A percentile compares a stretch with the other conserved stretches of the same genome.
phyloP scores from a whole-genome alignment of 2,329 filamentous ascomycete species.

The Sporothrix dimorphospora region DNA sequence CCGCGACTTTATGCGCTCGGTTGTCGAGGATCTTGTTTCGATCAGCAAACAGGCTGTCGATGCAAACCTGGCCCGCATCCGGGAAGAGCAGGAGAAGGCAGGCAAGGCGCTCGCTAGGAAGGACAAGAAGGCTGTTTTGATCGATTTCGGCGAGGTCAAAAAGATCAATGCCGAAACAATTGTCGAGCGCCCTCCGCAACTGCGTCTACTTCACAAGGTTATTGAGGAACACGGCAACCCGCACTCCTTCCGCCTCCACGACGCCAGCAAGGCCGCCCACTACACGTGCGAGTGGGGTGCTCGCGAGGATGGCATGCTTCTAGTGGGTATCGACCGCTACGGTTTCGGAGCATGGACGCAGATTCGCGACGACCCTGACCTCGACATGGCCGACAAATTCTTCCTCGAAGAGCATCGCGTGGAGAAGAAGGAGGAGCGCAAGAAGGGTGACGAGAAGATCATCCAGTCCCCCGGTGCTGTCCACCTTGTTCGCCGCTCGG shows the following conservation, averaged over 20 bases:
- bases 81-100: slow-evolving; percentile 78
- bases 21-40: slow-evolving; percentile 73
- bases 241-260: slow-evolving; percentile 80
- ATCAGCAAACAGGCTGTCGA: slow-evolving; percentile 63
- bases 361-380: slow-evolving; percentile 87
- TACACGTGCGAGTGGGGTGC: slow-evolving; percentile 93
- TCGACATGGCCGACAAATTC: slow-evolving; percentile 86
- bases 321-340: slow-evolving; percentile 88
- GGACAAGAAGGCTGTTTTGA: slow-evolving; percentile 94
- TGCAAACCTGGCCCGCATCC: slow-evolving; percentile 69
- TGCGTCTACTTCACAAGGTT: slow-evolving; percentile 79
- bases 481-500: slow-evolving; percentile 89
- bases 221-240: slow-evolving; percentile 70
- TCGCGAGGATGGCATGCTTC: slow-evolving; percentile 94
- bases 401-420: slow-evolving; percentile 98
- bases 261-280: slow-evolving; percentile 88
- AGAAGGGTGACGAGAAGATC: slow-evolving; percentile 74
- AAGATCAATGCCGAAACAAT: slow-evolving; percentile 96
- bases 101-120: slow-evolving; percentile 91
- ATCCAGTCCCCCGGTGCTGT: slow-evolving; percentile 96
- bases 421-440: slow-evolving; percentile 93
- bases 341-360: slow-evolving; percentile 95
- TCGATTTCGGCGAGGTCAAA: slow-evolving; percentile 91
- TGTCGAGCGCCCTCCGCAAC: slow-evolving; percentile 85
- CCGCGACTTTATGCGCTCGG: slow-evolving; percentile 72